Conservation (phyloP, 768 basidiomycete genomes). For the Astraeus odoratus region DNA sequence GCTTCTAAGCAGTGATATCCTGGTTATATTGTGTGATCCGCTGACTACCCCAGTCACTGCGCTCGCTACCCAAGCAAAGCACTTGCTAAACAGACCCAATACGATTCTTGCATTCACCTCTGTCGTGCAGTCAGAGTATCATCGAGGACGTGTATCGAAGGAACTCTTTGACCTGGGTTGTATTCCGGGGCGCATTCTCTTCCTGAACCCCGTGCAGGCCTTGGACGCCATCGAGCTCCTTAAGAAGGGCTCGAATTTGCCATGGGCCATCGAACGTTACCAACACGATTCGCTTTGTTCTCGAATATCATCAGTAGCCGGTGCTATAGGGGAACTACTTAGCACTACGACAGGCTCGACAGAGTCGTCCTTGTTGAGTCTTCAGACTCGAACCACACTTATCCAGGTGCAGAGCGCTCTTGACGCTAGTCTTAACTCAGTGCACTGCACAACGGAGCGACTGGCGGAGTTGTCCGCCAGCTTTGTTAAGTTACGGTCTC, state of each 20-base stretch:
- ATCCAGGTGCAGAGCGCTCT: slow-evolving; percentile 36
- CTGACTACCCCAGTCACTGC: slow-evolving; percentile 41
- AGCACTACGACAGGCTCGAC: not conserved
- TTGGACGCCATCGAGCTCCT: slow-evolving; percentile 45
- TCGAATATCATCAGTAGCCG: slow-evolving; percentile 43
- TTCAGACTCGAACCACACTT: slow-evolving; percentile 34
- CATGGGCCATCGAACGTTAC: slow-evolving; percentile 52
- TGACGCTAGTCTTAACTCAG: slow-evolving; percentile 26
- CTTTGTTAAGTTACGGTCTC: slow-evolving; percentile 31
- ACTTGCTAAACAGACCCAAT: slow-evolving; percentile 31
- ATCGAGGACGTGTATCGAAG: slow-evolving; percentile 13
- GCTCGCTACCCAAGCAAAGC: slow-evolving; percentile 20
- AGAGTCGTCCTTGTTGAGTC: slow-evolving; percentile 10
- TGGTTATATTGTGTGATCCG: slow-evolving; percentile 61
- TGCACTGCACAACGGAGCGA: slow-evolving; percentile 26
- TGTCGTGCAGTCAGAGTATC: slow-evolving; percentile 14
- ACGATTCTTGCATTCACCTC: slow-evolving; percentile 39
- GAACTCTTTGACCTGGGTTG: slow-evolving; percentile 17
- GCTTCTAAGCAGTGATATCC: slow-evolving; percentile 45
- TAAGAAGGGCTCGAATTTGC: slow-evolving; percentile 37
- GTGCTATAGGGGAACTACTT: slow-evolving; percentile 28
- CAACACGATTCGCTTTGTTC: slow-evolving; percentile 58
- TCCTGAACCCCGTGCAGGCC: slow-evolving; percentile 56
- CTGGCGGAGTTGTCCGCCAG: slow-evolving; percentile 30
- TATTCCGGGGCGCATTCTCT: slow-evolving; percentile 30